Conservation (phyloP, 2,329 filamentous ascomycete species). For the Epicoccum nigrum region DNA sequence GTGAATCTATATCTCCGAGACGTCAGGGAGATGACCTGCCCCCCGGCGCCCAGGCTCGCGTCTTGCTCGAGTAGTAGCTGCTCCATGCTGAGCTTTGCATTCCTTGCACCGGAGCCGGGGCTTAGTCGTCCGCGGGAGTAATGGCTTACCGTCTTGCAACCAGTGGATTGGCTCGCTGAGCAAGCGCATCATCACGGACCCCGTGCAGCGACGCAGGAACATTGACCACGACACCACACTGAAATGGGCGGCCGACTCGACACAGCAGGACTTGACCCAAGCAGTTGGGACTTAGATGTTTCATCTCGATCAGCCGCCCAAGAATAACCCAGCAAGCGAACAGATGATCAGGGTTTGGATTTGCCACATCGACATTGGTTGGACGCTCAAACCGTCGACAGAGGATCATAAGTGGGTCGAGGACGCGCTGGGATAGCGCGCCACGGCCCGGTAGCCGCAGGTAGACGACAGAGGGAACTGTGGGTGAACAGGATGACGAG, state of each 20-base stretch:
- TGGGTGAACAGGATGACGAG: constrained; percentile 24
- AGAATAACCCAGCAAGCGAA: constrained; percentile 47
- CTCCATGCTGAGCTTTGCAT: constrained; percentile 45
- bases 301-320: constrained; percentile 47
- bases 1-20: constrained; percentile 50
- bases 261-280: constrained; percentile 44
- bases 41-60: constrained; percentile 45
- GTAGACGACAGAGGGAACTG: constrained; percentile 33
- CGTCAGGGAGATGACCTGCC: constrained; percentile 48
- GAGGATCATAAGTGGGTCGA: constrained; percentile 26
- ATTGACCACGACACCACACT: constrained; percentile 48
- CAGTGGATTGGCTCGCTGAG: constrained; percentile 39
- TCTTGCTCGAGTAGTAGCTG: constrained; percentile 43
- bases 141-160: constrained; percentile 25
- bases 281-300: constrained; percentile 45
- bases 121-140: constrained; percentile 29
- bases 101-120: constrained; percentile 47
- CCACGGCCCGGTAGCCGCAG: constrained; percentile 45
- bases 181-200: constrained; percentile 44
- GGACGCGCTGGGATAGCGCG: constrained; percentile 33
- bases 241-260: constrained; percentile 42
- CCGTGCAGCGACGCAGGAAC: constrained; percentile 51
- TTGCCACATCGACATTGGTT: constrained; percentile 31
- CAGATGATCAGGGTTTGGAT: constrained; percentile 45
- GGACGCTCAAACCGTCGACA: constrained; percentile 38